Evolutionary conservation across 176 grass and related monocot species (phyloP).

Genomic region (Elaeis guineensis): DNA sequence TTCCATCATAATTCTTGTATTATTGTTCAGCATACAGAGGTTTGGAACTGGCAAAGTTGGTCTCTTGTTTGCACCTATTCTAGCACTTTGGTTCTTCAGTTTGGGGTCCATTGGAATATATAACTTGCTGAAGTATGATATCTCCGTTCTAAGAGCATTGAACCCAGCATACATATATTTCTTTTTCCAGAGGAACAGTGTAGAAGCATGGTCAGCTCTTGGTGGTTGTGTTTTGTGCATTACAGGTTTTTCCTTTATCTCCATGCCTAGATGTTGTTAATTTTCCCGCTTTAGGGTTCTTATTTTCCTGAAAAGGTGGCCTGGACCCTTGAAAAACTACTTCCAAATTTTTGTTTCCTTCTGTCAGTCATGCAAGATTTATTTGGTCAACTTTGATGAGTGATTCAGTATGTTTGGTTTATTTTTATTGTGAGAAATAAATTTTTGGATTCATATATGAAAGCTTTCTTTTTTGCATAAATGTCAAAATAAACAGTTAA

Average conservation of each 20-base stretch:
- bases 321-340: no score
- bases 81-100: slow-evolving; percentile 88
- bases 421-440: no score
- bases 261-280: not conserved
- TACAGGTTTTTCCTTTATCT: slow-evolving; percentile 49
- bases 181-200: slow-evolving; percentile 64
- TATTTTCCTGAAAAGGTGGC: no score
- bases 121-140: slow-evolving; percentile 73
- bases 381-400: no score
- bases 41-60: slow-evolving; percentile 98
- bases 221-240: slow-evolving; percentile 98
- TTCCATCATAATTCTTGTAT: slow-evolving; percentile 57
- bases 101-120: slow-evolving; percentile 72
- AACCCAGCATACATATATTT: slow-evolving; percentile 90
- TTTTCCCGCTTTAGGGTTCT: no score
- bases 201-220: slow-evolving; percentile 88
- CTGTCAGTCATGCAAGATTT: no score
- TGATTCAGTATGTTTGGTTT: no score
- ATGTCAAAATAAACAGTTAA: no score
- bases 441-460: no score
- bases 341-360: no score
- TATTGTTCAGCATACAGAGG: slow-evolving; percentile 92
- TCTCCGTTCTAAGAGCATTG: slow-evolving; percentile 71
- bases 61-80: slow-evolving; percentile 83
- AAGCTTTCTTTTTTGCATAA: no score